A percentile compares a stretch with the other conserved stretches of the same genome.
These are phyloP conservation scores for Corymbia maculata DNA, from an alignment of 345 rosid genomes.

Conservation along the genomic window DNA sequence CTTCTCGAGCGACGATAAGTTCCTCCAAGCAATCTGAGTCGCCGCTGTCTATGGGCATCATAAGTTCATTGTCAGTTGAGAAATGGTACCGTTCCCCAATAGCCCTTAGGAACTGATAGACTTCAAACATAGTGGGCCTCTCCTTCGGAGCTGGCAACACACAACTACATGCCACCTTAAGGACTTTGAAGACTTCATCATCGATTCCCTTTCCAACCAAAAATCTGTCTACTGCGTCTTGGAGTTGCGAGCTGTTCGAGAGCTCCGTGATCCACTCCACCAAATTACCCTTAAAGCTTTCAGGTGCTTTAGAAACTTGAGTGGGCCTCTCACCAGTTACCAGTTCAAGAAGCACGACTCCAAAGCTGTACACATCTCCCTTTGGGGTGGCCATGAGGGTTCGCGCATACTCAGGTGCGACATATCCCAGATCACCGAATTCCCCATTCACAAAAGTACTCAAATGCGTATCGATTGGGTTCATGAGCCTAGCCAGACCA, in stretches of 20 bases:
- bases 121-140: slow-evolving; percentile 89
- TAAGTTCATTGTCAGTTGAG: slow-evolving; percentile 56
- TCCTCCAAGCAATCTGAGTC: slow-evolving; percentile 51
- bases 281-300: slow-evolving; percentile 77
- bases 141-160: slow-evolving; percentile 47
- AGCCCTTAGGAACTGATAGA: slow-evolving; percentile 73
- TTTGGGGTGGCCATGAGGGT: slow-evolving; percentile 88
- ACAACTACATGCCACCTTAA: slow-evolving; percentile 80
- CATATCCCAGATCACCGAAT: slow-evolving; percentile 93
- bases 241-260: slow-evolving; percentile 39
- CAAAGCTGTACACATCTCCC: slow-evolving; percentile 96
- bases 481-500: slow-evolving; percentile 95
- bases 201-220: slow-evolving; percentile 60
- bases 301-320: slow-evolving; percentile 45
- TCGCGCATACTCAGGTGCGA: slow-evolving; percentile 82
- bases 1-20: slow-evolving; percentile 69
- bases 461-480: slow-evolving; percentile 86
- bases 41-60: slow-evolving; percentile 52
- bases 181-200: slow-evolving; percentile 61
- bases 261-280: slow-evolving; percentile 73
- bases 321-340: slow-evolving; percentile 88
- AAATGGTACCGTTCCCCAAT: slow-evolving; percentile 80
- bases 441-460: slow-evolving; percentile 98
- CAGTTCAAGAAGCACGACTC: slow-evolving; percentile 88
- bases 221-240: slow-evolving; percentile 46